Base-by-base conservation (phyloP, 108 stramenopile genomes). In the Chaetoceros muelleri region DNA sequence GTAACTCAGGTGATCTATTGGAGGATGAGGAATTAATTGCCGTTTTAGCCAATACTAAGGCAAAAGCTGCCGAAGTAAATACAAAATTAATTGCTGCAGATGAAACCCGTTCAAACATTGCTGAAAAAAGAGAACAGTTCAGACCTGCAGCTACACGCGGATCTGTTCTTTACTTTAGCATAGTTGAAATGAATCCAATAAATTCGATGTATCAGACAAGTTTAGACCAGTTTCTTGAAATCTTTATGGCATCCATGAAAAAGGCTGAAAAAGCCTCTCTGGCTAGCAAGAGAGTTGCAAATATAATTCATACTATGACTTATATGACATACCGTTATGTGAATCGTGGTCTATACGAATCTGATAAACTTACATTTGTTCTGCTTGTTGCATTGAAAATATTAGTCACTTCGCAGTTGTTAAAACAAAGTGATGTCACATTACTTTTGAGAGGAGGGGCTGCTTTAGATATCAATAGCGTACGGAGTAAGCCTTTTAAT, bases 141-240 rank as follows among this genome's bases (percentile, higher is more conserved):
- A 69, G 94, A 20, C 87, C 91, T 22, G 91, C 89, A 2, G 94
- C 94, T 24, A 89, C 85, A 16, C 58, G 94, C 18, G 94, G 94
- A 27, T 78, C 85, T 24, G 89, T 93, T 0, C 72, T 95, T 10
- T 95, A 95, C 79, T 95, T 95, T 51, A 70, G 82, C 46, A 91
- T 95, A 48, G 94, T 95, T 17, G 94, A 93, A 58, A 82, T 90
- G 77, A 84, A 81, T 47, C 50, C 72, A 28, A 81, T 93, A 18
- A 95, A 95, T 67, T 73, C 71, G 48, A 95, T 95, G 94, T 95
- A 95, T 67, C 94, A 95, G 69, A 93, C 94, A 7, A 87, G 85
- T 28, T 73, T 93, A 26, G 76, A 64, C 46, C 94, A 95, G 72
- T 95, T 95, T 61, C 57, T 90, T 17, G 79, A 67, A 24, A 75